Evolutionary conservation across 192 early-diverging fungal genomes (phyloP), one percentile per base, ranked within the genome.

Genomic region (Phlyctochytrium planicorne): DNA sequence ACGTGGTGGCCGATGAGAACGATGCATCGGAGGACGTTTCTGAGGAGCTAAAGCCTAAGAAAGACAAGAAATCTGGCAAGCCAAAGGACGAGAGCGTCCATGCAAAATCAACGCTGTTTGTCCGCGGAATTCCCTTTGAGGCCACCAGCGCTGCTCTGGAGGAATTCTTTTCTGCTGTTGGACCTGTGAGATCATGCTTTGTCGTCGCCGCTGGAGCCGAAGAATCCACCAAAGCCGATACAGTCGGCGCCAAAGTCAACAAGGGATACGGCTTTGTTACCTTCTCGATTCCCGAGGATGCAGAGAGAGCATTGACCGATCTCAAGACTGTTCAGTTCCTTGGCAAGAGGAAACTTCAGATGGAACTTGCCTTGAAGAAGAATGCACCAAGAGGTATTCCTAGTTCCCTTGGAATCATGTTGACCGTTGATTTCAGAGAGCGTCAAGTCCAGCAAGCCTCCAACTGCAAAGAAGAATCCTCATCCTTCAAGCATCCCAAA

Each of bases 231-330:
- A 47, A 47, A 20, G 40, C 10, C 6, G 40, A 47, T 47, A 70
- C 70, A 31, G 55, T 79, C 23, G 76, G 34, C 14, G 79, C 82
- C 30, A 78, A 80, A 24, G 75, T 76, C 62, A 94, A 94, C 75
- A 90, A 86, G 52, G 96, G 96, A 3, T 97, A 86, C 77, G 96
- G 96, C 20, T 98, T 92, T 76, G 95, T 98, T 2, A 88, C 93
- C 68, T 98, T 88, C 71, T 90, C 88, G 1, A 59, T 93, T 32
- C 75, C 80, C 27, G 89, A 92, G 47, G 93, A 94, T 78, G 92
- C 94, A 1, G 75, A 84, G 30, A 79, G 84, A 29, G 96, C 96
- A 1, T 59, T 98, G 30, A 75, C 82, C 30, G 88, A 91, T 59
- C 80, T 98, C 12, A 84, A 89, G 47, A 82, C 88, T 32, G 76